Percentiles rank a stretch among this genome's conserved stretches.
These are phyloP conservation scores for Xerocomus spinulosus DNA, from an alignment of 768 basidiomycete genomes.

Conservation along the genomic window DNA sequence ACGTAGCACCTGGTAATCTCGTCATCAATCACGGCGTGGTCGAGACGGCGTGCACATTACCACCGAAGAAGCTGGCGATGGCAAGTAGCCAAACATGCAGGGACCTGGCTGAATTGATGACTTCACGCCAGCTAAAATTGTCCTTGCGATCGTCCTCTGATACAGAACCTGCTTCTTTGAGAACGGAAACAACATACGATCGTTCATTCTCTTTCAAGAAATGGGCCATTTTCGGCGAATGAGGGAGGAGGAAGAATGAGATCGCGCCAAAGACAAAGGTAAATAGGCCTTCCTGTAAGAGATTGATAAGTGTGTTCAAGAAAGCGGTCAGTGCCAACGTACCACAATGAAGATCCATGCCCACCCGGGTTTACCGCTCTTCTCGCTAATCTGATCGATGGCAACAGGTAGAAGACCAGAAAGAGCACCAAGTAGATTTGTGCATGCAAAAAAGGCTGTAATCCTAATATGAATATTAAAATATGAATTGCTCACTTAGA, in stretches of 20 bases:
- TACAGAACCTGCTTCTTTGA: constrained; percentile 28
- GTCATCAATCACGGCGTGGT: neutral
- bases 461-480: constrained; percentile 25
- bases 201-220: constrained; percentile 53
- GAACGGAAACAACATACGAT: constrained; percentile 35
- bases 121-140: constrained; percentile 56
- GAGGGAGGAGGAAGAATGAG: constrained; percentile 47
- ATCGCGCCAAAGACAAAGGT: constrained; percentile 53
- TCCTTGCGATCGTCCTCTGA: constrained; percentile 41
- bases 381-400: constrained; percentile 51
- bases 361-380: constrained; percentile 52
- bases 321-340: neutral
- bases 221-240: constrained; percentile 38
- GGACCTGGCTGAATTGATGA: constrained; percentile 43
- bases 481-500: neutral
- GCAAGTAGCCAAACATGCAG: constrained; percentile 54
- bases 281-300: constrained; percentile 53
- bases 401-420: constrained; percentile 59
- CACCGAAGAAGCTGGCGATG: constrained; percentile 49
- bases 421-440: constrained; percentile 55
- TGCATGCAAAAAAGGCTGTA: constrained; percentile 36
- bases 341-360: constrained; percentile 59
- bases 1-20: constrained; percentile 10
- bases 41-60: constrained; percentile 25
- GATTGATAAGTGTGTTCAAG: neutral